A percentile compares a stretch with the other conserved stretches of the same genome.
phyloP scores from a whole-genome alignment of 2,329 filamentous ascomycete genomes.

The Ampelomyces quisqualis region DNA sequence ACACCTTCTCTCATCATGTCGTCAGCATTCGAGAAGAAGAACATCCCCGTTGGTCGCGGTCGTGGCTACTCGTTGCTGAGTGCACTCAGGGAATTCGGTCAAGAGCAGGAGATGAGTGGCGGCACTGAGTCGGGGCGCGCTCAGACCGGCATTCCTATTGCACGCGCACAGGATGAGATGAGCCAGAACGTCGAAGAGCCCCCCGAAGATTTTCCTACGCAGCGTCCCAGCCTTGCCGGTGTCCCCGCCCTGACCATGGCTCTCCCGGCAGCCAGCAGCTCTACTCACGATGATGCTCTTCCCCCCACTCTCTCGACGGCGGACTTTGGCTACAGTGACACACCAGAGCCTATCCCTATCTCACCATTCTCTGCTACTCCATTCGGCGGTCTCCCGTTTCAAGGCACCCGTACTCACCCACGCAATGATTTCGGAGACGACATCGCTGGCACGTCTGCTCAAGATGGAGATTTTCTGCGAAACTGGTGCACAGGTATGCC shows the following conservation, averaged over 20 bases:
- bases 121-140: too few relatives aligned
- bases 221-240: neutral
- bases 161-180: neutral
- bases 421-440: too few relatives aligned
- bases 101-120: neutral
- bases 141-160: neutral
- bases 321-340: too few relatives aligned
- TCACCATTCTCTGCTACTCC: neutral
- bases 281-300: too few relatives aligned
- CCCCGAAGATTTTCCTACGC: neutral
- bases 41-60: neutral
- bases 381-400: too few relatives aligned
- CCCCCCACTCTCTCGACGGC: too few relatives aligned
- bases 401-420: too few relatives aligned
- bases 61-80: slow-evolving; percentile 1
- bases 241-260: slow-evolving; percentile 1
- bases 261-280: too few relatives aligned
- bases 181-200: neutral
- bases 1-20: neutral
- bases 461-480: neutral
- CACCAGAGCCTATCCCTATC: neutral
- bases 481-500: slow-evolving; percentile 10
- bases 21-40: neutral
- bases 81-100: neutral
- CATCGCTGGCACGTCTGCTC: neutral